Percentiles rank a stretch among this genome's conserved stretches.
These are phyloP conservation scores for Mentha longifolia DNA, from an alignment of 257 asterid genomes.

Conservation along the genomic window DNA sequence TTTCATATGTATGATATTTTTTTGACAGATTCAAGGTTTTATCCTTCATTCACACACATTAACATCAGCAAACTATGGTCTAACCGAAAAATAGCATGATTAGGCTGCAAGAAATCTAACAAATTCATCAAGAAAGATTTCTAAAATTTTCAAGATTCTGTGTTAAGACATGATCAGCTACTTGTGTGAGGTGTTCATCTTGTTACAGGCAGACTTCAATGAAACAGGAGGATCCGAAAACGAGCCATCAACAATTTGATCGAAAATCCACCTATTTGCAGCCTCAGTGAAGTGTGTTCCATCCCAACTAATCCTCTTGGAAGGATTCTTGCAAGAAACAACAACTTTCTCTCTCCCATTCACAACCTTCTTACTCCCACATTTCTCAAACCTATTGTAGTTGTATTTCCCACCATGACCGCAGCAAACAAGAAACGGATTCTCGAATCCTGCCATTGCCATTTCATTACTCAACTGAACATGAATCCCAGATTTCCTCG, in stretches of 20 bases:
- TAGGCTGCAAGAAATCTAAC: not conserved
- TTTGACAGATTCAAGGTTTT: too few species aligned
- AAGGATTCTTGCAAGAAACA: conserved; percentile 67
- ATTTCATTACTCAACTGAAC: conserved; percentile 12
- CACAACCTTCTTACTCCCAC: conserved; percentile 60
- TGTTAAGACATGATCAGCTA: not conserved
- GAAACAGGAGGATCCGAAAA: conserved; percentile 75
- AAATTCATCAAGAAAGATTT: not conserved
- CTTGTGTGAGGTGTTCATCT: conserved; percentile 31
- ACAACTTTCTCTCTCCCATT: conserved; percentile 60
- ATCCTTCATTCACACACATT: not conserved
- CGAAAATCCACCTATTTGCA: conserved; percentile 75
- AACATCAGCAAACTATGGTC: not conserved
- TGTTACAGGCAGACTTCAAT: conserved; percentile 52
- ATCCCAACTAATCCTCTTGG: conserved; percentile 63
- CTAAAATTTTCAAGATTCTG: too few species aligned
- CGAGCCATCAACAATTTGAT: conserved; percentile 61
- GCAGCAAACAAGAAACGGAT: conserved; percentile 74
- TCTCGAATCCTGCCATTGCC: conserved; percentile 69
- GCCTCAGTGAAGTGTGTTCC: conserved; percentile 82
- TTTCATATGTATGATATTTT: not conserved
- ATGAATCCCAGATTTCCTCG: not conserved
- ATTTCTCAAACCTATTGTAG: conserved; percentile 54
- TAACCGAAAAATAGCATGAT: not conserved
- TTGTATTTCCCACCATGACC: conserved; percentile 84